phyloP scores from a whole-genome alignment of 441 rosid species.

The Erodium moschatum region DNA sequence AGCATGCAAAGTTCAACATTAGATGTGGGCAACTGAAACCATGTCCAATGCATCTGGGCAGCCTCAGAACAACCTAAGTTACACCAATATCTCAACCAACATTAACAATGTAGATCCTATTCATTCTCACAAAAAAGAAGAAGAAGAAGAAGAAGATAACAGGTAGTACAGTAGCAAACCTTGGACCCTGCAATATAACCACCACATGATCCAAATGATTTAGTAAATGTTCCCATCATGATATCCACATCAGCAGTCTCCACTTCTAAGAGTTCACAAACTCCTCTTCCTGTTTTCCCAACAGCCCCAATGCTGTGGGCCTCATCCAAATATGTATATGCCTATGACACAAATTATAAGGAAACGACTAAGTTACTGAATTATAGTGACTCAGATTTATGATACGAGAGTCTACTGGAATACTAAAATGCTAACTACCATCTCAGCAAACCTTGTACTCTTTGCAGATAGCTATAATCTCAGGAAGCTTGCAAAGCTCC shows the following conservation, averaged over 20 bases:
- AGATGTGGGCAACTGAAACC: neutral
- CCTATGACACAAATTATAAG: slow-evolving; percentile 29
- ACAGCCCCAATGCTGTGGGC: slow-evolving; percentile 94
- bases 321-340: slow-evolving; percentile 67
- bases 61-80: neutral
- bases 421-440: slow-evolving; percentile 13
- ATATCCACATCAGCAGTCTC: slow-evolving; percentile 77
- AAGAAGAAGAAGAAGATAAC: too few relatives aligned
- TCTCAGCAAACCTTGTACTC: slow-evolving; percentile 52
- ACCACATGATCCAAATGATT: slow-evolving; percentile 87
- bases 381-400: neutral
- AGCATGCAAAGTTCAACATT: neutral
- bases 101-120: neutral
- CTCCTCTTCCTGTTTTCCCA: slow-evolving; percentile 81
- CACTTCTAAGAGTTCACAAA: slow-evolving; percentile 82
- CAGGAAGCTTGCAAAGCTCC: slow-evolving; percentile 69
- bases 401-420: neutral
- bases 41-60: neutral
- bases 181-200: slow-evolving; percentile 87
- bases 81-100: neutral
- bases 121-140: neutral
- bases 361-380: slow-evolving; percentile 2
- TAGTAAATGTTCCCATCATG: slow-evolving; percentile 96
- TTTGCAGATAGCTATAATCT: slow-evolving; percentile 70
- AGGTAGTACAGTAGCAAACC: slow-evolving; percentile 34